These are phyloP conservation scores for Albizia julibrissin DNA, from an alignment of 306 rosid species.

Conservation along the genomic window DNA sequence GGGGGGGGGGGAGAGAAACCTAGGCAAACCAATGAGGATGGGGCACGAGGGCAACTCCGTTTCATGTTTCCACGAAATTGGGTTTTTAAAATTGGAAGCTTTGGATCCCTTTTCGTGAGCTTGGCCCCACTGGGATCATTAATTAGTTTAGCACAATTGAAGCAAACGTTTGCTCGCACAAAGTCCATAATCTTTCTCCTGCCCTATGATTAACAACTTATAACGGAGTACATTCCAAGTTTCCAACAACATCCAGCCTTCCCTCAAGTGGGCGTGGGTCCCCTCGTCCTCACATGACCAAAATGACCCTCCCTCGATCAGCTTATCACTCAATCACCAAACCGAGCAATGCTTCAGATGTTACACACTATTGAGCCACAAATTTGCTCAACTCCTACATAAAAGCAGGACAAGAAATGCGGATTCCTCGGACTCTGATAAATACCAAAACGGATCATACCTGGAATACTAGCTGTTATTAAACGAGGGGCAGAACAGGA, in stretches of 20 bases:
- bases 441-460: neutral
- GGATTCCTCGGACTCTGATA: neutral
- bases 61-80: neutral
- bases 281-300: conserved; percentile 30
- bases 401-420: neutral
- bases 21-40: neutral
- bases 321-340: neutral
- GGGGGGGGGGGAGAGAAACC: too few species aligned
- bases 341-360: neutral
- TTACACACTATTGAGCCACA: neutral
- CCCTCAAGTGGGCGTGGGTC: conserved; percentile 39
- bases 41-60: conserved; percentile 11
- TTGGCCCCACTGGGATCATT: neutral
- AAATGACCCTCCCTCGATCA: conserved; percentile 22
- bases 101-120: conserved; percentile 10
- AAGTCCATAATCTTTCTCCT: conserved; percentile 20
- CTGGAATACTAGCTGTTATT: neutral
- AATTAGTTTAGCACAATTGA: neutral
- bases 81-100: neutral
- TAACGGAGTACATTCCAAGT: too few species aligned
- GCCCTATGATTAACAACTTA: neutral
- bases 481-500: conserved; percentile 24
- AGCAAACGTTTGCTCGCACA: conserved; percentile 33
- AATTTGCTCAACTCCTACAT: neutral
- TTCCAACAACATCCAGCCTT: conserved; percentile 33